Base-by-base conservation (phyloP, 1,284 basidiomycete genomes). In the Tilletiopsis washingtonensis region DNA sequence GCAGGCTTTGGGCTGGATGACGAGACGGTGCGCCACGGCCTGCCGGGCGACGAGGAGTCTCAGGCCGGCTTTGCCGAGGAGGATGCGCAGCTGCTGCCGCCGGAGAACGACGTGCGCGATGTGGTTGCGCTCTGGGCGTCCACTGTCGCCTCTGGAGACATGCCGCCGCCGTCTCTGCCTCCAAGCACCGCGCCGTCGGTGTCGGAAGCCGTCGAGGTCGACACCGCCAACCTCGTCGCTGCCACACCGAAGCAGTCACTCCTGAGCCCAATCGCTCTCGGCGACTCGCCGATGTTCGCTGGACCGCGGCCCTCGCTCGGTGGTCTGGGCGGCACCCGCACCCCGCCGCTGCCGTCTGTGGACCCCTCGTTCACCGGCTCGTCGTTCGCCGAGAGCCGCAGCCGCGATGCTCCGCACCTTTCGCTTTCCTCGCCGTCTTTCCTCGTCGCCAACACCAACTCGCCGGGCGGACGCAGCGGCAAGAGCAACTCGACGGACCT, bases 231-330 rank as follows among this genome's bases (percentile, higher is more conserved):
- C 21, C 3, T 11, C 6, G 15, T 20, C 39, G n/a, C 19, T 11
- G 23, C 48, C 40, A 5, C 25, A 25, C 17, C 39, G 3, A 29
- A 43, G 6, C 17, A 6, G 15, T 57, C 62, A 17, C 56, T 65
- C 3, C 53, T 65, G 17, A 65, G 63, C 42, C 63, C 63, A 1
- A 63, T 65, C 36, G 59, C 60, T 19, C 53, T 65, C 20, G 63
- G 62, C 14, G 45, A 38, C 19, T 14, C 47, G 5, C 46, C 49
- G 5, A 45, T 56, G 1, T 63, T 63, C 24, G 49, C 27, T 3
- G 61, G 61, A 6, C 38, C 53, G 23, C 48, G 49, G 25, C 55
- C 61, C 3, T 39, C 51, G 32, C 51, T 63, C 1, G 59, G 59
- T 32, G 49, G 43, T 29, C 49, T 61, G 3, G 43, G 50, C 17